These are phyloP conservation scores for Laburnicola sp. DNA, from an alignment of 2,329 filamentous ascomycete species.

Conservation along the genomic window DNA sequence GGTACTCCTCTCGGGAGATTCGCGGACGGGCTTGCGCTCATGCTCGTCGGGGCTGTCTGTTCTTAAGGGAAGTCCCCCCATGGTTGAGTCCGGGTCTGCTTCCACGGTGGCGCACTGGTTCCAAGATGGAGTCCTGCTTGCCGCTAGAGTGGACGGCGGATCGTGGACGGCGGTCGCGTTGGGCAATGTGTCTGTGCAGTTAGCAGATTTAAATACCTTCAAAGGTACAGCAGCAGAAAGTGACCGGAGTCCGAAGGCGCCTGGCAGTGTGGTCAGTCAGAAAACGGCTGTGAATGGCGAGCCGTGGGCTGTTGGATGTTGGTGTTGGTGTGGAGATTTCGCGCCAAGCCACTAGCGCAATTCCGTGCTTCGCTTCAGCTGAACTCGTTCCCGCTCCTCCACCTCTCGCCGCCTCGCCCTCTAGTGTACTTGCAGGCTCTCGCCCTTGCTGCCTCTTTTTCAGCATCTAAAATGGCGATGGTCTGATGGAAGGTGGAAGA, in stretches of 20 bases:
- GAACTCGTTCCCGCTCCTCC: no score
- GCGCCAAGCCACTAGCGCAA: not conserved
- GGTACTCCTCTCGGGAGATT: conserved; percentile 40
- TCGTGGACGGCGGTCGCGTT: not conserved
- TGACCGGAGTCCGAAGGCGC: conserved; percentile 3
- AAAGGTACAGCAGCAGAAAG: not conserved
- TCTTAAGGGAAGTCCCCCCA: conserved; percentile 24
- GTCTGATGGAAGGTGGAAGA: no score
- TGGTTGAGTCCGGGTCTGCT: conserved; percentile 5
- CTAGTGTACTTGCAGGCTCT: no score
- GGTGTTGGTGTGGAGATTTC: conserved; percentile 5
- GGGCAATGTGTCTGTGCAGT: conserved; percentile 3
- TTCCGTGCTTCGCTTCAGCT: no score
- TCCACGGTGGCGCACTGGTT: not conserved
- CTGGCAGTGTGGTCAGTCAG: not conserved
- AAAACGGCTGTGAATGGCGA: not conserved
- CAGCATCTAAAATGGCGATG: no score
- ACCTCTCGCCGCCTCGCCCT: no score
- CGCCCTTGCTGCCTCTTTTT: no score
- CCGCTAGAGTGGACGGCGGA: no score
- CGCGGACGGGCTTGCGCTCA: conserved; percentile 32
- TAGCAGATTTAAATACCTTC: not conserved
- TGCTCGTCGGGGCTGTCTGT: conserved; percentile 25
- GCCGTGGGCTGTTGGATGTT: no score
- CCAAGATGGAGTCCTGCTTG: not conserved